Conservation (phyloP, 148 eudicot genomes). For the Oxyria digyna region DNA sequence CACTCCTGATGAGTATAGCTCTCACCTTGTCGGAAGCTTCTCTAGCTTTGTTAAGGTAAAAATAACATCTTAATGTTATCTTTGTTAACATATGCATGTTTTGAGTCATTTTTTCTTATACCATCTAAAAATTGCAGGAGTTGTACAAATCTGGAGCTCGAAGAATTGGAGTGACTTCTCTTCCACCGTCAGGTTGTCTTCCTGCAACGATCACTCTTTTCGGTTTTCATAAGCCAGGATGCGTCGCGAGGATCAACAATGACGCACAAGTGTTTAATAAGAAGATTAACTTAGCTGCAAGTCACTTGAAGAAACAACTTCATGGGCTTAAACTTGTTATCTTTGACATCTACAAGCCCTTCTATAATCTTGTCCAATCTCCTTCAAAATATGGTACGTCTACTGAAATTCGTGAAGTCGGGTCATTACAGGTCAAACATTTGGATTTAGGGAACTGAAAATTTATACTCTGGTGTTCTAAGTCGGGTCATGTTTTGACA, state of each 20-base stretch:
- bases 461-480: too few species aligned
- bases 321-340: conserved; percentile 65
- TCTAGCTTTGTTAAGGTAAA: conserved; percentile 50
- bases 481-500: too few species aligned
- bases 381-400: conserved; percentile 57
- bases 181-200: conserved; percentile 84
- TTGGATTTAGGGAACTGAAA: not conserved
- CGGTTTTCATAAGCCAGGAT: conserved; percentile 46
- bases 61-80: not conserved
- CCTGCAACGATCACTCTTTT: conserved; percentile 62
- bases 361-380: conserved; percentile 48
- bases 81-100: not conserved
- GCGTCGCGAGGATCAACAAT: conserved; percentile 50
- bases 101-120: not conserved
- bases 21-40: conserved; percentile 49
- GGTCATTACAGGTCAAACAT: not conserved
- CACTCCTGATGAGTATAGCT: conserved; percentile 66
- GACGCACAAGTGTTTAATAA: conserved; percentile 74
- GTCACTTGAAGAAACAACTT: conserved; percentile 41
- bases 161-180: conserved; percentile 87
- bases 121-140: conserved; percentile 21
- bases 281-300: conserved; percentile 58
- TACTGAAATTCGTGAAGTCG: not conserved
- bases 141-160: conserved; percentile 72
- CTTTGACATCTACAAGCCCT: conserved; percentile 75